Evolutionary conservation across 352 stramenopile species (phyloP), one percentile per base, ranked within the genome.

Genomic region (Thalassiosira pacifica): DNA sequence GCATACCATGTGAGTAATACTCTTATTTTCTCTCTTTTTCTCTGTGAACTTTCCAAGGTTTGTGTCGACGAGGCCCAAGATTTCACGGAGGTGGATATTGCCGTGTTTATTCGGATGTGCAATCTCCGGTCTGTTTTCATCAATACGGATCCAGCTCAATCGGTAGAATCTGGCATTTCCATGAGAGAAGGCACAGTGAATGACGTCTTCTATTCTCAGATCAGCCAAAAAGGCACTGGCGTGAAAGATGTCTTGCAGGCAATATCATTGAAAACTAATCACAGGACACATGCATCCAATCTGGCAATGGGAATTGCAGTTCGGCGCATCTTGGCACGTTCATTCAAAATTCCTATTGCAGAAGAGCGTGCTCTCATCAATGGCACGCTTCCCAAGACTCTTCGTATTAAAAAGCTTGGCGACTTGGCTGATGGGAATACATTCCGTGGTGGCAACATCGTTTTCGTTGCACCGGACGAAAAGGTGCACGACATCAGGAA

Each of bases 181-280:
- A 71, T 84, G 59, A 52, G 76, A 52, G 52, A 26, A 27, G 40
- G 53, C 13, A 84, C 76, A 22, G 69, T 84, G 0, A 79, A 84
- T 34, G 76, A 84, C 22, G 76, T 84, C 3, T 74, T 79, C 29
- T 45, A 84, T 24, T 57, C 55, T 0, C 60, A 57, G 32, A 32
- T 82, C 11, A 73, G 34, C 19, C 42, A 69, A 5, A 68, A 71
- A 55, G 22, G 48, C 0, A 34, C 31, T 24, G 18, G 64, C 1
- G 76, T 84, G 16, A 84, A 84, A 67, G 67, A 84, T 68, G 66
- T 78, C 2, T 26, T 84, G 0, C 76, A 84, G 66, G 16, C 22
- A 16, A 72, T 84, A 27, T 24, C 24, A 22, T 37, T 84, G 31
- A 19, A 52, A 19, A 84, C 67, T 2, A 84, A 84, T 52, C 76